Base-by-base conservation (phyloP, 768 basidiomycete species). In the Dendrothele bispora region DNA sequence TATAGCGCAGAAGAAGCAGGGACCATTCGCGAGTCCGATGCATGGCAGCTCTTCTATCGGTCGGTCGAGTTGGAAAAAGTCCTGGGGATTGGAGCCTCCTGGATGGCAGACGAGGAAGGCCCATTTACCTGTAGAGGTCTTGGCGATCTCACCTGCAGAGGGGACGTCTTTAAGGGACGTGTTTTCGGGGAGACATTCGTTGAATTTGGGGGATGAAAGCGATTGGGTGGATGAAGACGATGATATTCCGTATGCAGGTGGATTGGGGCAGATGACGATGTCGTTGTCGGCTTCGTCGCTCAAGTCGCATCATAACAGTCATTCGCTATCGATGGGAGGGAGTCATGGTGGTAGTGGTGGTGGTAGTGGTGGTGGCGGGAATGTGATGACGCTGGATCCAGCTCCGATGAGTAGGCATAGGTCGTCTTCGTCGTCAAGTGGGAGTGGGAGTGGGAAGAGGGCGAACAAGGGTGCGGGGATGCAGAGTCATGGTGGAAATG, bases 211-310 rank as follows among this genome's bases (percentile, higher is more conserved):
- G 7, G 91, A 91, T 57, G 90, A 92, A 56, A 85, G 84, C 38
- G 89, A 91, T 53, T 92, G 90, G 90, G 85, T 90, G 12, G 91
- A 92, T 56, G 88, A 91, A 56, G 90, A 93, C 34, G 90, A 91
- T 6, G 88, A 91, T 55, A 65, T 82, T 7, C 76, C 75, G 21
- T 91, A 89, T 67, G 84, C 81, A 12, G 89, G 88, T 39, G 90
- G 90, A 5, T 63, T 93, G 25, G 90, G 90, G 0, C 90, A 93
- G 64, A 66, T 77, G 67, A 55, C 63, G 22, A 57, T 66, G 32
- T 63, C 65, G 52, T 60, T 64, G 8, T 54, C 60, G 34, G 58
- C 60, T 15, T 57, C 63, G 10, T 57, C 69, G 21, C 49, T 57
- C 20, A 54, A 62, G 10, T 58, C 54, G 28, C 29, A 56, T 40